Evolutionary conservation across 2,329 filamentous ascomycete genomes (phyloP).

Genomic region (Diaporthe vexans): DNA sequence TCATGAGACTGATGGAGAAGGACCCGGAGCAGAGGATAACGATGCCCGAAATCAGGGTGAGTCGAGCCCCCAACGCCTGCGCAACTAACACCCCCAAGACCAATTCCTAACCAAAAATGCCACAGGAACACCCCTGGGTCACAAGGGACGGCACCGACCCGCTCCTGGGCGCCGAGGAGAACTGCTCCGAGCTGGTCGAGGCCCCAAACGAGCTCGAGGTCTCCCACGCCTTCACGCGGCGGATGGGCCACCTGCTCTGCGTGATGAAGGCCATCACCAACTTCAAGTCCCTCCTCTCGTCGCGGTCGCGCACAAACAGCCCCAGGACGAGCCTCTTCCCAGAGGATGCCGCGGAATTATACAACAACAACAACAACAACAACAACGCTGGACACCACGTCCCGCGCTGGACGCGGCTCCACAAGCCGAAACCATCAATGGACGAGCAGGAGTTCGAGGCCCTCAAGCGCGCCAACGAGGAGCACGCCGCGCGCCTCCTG

Average conservation of each 20-base stretch:
- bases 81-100: not conserved
- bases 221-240: slow-evolving; percentile 89
- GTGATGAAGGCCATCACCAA: slow-evolving; percentile 93
- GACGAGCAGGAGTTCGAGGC: slow-evolving; percentile 42
- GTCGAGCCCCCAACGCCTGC: slow-evolving; percentile 48
- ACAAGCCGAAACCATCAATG: slow-evolving; percentile 37
- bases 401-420: not conserved
- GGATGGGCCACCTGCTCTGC: slow-evolving; percentile 87
- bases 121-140: slow-evolving; percentile 91
- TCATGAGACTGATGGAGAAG: slow-evolving; percentile 83
- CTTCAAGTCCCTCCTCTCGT: slow-evolving; percentile 80
- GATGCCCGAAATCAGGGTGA: slow-evolving; percentile 85
- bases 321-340: slow-evolving; percentile 49
- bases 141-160: slow-evolving; percentile 84
- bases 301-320: slow-evolving; percentile 39
- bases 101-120: slow-evolving; percentile 42
- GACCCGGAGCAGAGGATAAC: slow-evolving; percentile 85
- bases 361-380: not conserved
- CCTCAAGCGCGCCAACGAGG: slow-evolving; percentile 54
- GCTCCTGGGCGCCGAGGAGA: slow-evolving; percentile 85
- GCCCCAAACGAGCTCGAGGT: slow-evolving; percentile 92
- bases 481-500: slow-evolving; percentile 65
- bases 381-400: not conserved
- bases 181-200: slow-evolving; percentile 84
- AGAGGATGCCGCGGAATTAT: slow-evolving; percentile 44